These are phyloP conservation scores for Tylopilus plumbeoviolaceoides DNA, from an alignment of 768 basidiomycete species.

Conservation along the genomic window DNA sequence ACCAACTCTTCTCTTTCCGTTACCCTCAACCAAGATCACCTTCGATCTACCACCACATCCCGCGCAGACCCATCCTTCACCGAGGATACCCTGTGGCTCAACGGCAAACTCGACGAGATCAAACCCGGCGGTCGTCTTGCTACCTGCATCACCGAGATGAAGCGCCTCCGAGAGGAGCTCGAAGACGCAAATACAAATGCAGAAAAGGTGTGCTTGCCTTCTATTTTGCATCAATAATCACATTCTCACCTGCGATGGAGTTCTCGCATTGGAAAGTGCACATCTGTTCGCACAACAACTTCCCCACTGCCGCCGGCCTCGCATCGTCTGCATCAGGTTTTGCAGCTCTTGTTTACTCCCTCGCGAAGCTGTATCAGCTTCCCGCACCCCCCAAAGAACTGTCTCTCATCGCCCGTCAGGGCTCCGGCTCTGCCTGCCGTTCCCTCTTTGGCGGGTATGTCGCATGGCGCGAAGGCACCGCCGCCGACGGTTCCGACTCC, in stretches of 20 bases:
- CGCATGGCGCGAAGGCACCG: slow-evolving; percentile 69
- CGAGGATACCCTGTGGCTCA: slow-evolving; percentile 87
- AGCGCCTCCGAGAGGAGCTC: slow-evolving; percentile 63
- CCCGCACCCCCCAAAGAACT: slow-evolving; percentile 75
- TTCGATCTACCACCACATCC: slow-evolving; percentile 90
- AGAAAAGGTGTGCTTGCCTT: slow-evolving; percentile 51
- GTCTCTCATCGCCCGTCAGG: slow-evolving; percentile 93
- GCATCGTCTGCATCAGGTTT: slow-evolving; percentile 98
- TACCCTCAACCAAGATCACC: slow-evolving; percentile 93
- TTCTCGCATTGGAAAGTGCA: slow-evolving; percentile 57
- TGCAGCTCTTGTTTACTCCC: slow-evolving; percentile 88
- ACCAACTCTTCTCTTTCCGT: slow-evolving; percentile 99
- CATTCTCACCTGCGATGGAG: slow-evolving; percentile 5
- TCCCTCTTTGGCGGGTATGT: slow-evolving; percentile 98
- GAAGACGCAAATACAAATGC: slow-evolving; percentile 65
- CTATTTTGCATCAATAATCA: background rate
- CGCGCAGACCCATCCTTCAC: slow-evolving; percentile 73
- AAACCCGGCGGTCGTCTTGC: slow-evolving; percentile 72
- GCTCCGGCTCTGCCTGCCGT: slow-evolving; percentile 96
- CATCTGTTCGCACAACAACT: slow-evolving; percentile 96
- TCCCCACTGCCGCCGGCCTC: slow-evolving; percentile 97
- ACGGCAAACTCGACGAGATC: slow-evolving; percentile 89
- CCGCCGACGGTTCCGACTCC: slow-evolving; percentile 74
- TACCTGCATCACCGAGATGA: slow-evolving; percentile 88
- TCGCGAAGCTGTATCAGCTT: slow-evolving; percentile 82